Evolutionary conservation across 345 rosid genomes (phyloP).

Genomic region (Abelmoschus esculentus): DNA sequence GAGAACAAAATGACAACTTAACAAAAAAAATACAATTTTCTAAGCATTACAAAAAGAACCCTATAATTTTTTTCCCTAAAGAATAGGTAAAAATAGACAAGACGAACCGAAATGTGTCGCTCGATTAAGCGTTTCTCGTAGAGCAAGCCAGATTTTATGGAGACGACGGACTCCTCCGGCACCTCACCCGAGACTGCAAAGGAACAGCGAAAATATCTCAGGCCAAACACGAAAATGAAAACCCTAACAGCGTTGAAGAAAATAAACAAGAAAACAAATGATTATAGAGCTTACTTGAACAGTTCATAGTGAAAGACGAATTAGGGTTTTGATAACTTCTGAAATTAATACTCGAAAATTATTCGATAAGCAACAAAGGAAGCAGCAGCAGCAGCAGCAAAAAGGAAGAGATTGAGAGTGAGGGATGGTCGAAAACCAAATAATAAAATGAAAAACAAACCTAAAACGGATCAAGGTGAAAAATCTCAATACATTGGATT

Average conservation of each 20-base stretch:
- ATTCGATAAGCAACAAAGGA: too few relatives aligned
- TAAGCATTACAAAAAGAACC: constrained; percentile 16
- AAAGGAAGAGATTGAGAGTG: too few relatives aligned
- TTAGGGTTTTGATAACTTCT: too few relatives aligned
- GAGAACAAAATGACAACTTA: too few relatives aligned
- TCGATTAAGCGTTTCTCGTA: constrained; percentile 25
- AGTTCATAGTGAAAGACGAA: constrained; percentile 44
- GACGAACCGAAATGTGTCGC: constrained; percentile 51
- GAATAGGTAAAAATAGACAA: constrained; percentile 14
- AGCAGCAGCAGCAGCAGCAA: too few relatives aligned
- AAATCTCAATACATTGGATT: too few relatives aligned
- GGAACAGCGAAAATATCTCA: neutral
- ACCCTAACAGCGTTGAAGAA: neutral
- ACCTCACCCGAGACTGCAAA: constrained; percentile 83
- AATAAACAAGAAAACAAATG: neutral
- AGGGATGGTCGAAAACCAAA: too few relatives aligned
- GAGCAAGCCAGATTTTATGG: constrained; percentile 69
- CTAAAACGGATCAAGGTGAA: constrained; percentile 14
- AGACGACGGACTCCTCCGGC: constrained; percentile 86
- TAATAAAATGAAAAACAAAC: neutral
- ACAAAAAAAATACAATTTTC: neutral
- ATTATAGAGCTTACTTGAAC: constrained; percentile 46
- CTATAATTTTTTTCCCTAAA: constrained; percentile 13
- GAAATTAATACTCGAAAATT: too few relatives aligned
- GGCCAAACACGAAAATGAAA: neutral